Percentiles rank a stretch among this genome's conserved stretches.
These are phyloP conservation scores for Digitaria exilis DNA, from an alignment of 202 grass and related monocot species.

Conservation along the genomic window DNA sequence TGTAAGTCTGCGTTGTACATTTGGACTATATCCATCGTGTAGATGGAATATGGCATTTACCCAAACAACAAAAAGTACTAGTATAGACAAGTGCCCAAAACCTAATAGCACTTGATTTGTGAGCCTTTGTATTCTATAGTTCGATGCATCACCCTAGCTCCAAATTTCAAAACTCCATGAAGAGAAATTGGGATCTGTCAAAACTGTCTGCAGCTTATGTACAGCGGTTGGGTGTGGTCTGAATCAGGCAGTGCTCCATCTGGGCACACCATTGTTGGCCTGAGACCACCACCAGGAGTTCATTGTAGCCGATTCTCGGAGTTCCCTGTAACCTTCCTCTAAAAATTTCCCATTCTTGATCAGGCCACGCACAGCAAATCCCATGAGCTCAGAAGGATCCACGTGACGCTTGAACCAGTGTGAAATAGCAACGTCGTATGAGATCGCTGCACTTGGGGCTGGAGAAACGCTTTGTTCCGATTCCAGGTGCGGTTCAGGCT, in stretches of 20 bases:
- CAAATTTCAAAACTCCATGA: background rate
- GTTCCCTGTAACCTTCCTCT: conserved; percentile 37
- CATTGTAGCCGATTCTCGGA: conserved; percentile 16
- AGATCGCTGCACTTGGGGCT: background rate
- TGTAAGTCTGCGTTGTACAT: too few relatives aligned
- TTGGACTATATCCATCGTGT: background rate
- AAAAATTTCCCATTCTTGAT: conserved; percentile 60
- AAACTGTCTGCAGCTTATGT: conserved; percentile 25
- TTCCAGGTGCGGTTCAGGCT: conserved; percentile 8
- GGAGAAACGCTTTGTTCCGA: conserved; percentile 1
- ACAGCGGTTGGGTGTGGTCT: background rate
- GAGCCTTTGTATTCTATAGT: background rate
- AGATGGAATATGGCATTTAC: background rate
- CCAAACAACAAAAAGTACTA: background rate
- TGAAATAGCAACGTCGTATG: conserved; percentile 32
- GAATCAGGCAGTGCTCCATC: conserved; percentile 39
- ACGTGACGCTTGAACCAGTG: conserved; percentile 57
- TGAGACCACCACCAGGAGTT: conserved; percentile 44
- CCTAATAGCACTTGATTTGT: background rate
- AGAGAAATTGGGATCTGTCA: conserved; percentile 2
- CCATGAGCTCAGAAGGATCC: conserved; percentile 75
- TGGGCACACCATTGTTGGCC: conserved; percentile 19
- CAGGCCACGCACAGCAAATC: conserved; percentile 78
- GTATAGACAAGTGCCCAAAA: background rate
- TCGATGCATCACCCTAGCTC: background rate